These are phyloP conservation scores for Dioscorea cayenensis DNA, from an alignment of 116 monocot species.

Conservation along the genomic window DNA sequence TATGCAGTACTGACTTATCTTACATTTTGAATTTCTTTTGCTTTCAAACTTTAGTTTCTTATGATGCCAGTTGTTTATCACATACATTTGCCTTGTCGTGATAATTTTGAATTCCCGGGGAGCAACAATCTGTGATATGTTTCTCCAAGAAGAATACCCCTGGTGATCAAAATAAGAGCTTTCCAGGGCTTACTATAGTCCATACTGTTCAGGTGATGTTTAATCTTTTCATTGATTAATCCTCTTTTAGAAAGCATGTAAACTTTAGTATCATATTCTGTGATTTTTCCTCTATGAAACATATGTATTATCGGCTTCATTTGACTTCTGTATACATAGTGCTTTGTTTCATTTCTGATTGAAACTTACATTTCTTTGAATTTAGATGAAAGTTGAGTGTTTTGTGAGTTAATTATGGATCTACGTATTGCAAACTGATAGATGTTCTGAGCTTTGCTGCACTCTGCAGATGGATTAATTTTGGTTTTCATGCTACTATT, in stretches of 20 bases:
- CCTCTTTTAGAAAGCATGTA: background rate
- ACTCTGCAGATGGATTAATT: background rate
- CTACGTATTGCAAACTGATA: background rate
- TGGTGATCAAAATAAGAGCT: background rate
- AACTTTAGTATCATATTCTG: background rate
- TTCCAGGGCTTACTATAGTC: too few species aligned
- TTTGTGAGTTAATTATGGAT: background rate
- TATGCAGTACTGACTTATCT: too few species aligned
- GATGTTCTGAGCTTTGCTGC: background rate
- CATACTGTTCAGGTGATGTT: background rate
- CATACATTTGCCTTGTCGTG: too few species aligned
- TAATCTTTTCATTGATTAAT: background rate
- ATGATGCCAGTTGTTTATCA: too few species aligned
- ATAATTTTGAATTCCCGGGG: constrained; percentile 82
- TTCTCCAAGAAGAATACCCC: constrained; percentile 73
- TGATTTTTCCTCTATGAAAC: background rate
- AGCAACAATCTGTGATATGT: constrained; percentile 76
- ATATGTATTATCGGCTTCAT: background rate
- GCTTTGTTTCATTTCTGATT: background rate
- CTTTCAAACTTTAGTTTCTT: too few species aligned
- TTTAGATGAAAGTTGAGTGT: background rate
- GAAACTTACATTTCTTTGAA: too few species aligned
- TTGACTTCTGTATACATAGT: background rate
- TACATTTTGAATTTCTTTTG: too few species aligned
- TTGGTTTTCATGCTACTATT: background rate